Percentiles rank a stretch among this genome's conserved stretches.
phyloP scores from a whole-genome alignment of 805 yeast species.

The Tetrapisispora iriomotensis region DNA sequence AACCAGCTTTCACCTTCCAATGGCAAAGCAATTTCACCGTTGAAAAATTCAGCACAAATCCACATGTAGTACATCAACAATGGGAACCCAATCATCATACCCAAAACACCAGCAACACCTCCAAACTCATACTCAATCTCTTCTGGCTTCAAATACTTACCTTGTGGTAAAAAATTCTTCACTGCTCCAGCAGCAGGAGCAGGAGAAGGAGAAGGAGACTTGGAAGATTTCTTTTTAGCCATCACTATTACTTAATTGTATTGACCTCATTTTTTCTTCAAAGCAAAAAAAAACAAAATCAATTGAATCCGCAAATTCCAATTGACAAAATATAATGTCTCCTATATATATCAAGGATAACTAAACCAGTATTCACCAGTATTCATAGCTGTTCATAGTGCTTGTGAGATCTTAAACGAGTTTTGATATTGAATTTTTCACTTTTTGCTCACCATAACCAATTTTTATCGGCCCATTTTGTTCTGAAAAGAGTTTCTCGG shows the following conservation, averaged over 20 bases:
- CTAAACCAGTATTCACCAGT: no score
- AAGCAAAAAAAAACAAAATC: no score
- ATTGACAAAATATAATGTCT: no score
- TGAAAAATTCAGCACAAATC: conserved; percentile 75
- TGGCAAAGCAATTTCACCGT: conserved; percentile 67
- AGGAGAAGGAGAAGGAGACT: not conserved
- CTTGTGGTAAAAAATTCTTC: conserved; percentile 27
- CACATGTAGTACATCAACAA: conserved; percentile 93
- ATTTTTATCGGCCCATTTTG: no score
- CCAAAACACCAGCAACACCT: conserved; percentile 79
- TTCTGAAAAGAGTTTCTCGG: no score
- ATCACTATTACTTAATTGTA: not conserved
- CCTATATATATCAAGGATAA: no score
- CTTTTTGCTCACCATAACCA: no score
- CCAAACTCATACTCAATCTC: conserved; percentile 84
- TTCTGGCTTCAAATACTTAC: conserved; percentile 36
- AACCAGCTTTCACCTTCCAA: conserved; percentile 44
- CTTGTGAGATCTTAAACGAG: no score
- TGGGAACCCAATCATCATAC: conserved; percentile 92
- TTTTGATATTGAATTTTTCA: no score
- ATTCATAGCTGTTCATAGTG: no score
- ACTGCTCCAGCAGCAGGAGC: not conserved
- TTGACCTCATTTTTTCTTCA: no score
- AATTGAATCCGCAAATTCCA: no score
- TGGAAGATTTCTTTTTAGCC: not conserved